Conservation (phyloP, 257 asterid genomes). For the Vinca minor region DNA sequence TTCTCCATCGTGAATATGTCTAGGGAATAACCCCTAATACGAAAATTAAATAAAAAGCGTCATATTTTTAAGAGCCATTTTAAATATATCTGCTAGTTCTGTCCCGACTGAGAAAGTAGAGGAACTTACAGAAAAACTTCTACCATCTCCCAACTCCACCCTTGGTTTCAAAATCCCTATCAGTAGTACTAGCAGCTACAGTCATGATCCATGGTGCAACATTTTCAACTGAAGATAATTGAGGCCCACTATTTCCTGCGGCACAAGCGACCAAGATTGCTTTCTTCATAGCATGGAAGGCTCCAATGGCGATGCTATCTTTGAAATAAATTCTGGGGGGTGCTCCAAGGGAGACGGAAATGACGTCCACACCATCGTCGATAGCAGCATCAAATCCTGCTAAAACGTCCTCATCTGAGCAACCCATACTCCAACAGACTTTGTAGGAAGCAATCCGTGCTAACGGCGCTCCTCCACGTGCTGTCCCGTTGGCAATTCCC, state of each 20-base stretch:
- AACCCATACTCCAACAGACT: too few species aligned
- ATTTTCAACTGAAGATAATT: slow-evolving; percentile 8
- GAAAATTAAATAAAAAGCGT: not conserved
- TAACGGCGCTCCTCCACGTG: too few species aligned
- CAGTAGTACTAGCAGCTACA: slow-evolving; percentile 25
- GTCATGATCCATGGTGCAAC: slow-evolving; percentile 31
- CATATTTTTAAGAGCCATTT: too few species aligned
- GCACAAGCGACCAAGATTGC: slow-evolving; percentile 20
- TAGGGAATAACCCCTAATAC: slow-evolving; percentile 32
- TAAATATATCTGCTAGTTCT: too few species aligned
- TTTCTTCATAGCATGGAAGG: slow-evolving; percentile 28
- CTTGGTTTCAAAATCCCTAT: slow-evolving; percentile 18
- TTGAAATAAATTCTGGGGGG: too few species aligned
- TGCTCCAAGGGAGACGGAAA: too few species aligned
- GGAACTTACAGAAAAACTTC: slow-evolving; percentile 5
- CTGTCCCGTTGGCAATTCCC: too few species aligned
- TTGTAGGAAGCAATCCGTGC: too few species aligned
- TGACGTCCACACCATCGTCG: too few species aligned
- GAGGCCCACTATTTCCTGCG: slow-evolving; percentile 25
- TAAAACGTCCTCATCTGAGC: too few species aligned
- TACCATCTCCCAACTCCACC: slow-evolving; percentile 21
- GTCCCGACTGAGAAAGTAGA: too few species aligned
- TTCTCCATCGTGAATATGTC: slow-evolving; percentile 35
- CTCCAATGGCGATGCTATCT: too few species aligned
- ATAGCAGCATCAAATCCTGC: not conserved